Percentiles rank a stretch among this genome's conserved stretches.
Evolutionary conservation across 2,329 filamentous ascomycete species (phyloP).

Genomic region (Penicillium brevicompactum): DNA sequence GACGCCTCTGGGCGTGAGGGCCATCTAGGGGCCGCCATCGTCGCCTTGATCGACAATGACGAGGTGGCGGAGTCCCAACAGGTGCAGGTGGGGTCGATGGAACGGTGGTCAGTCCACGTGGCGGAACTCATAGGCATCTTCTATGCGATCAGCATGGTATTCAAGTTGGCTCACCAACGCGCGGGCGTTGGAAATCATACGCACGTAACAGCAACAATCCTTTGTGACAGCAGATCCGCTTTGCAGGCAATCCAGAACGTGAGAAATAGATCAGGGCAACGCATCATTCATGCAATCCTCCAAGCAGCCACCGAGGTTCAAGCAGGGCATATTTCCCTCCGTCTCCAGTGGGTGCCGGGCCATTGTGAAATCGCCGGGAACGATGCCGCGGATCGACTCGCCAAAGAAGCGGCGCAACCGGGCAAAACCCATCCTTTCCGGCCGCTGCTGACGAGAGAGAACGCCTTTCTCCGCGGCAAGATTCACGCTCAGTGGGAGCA

Average conservation of each 20-base stretch:
- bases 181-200: accelerated
- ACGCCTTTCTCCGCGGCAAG: constrained; percentile 3
- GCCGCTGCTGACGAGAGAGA: constrained; percentile 14
- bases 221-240: too few relatives aligned
- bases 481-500: constrained; percentile 1
- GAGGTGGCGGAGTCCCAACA: background rate
- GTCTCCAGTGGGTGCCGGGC: background rate
- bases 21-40: background rate
- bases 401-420: constrained; percentile 12
- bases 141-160: background rate
- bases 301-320: background rate
- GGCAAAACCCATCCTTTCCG: constrained; percentile 14
- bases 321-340: background rate
- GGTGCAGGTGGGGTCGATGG: background rate
- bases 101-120: background rate
- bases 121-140: constrained; percentile 1
- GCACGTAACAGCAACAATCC: background rate
- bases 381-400: constrained; percentile 9
- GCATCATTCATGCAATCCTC: background rate
- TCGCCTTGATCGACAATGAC: background rate
- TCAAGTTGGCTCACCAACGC: background rate
- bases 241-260: background rate
- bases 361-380: constrained; percentile 4
- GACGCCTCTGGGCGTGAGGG: background rate
- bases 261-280: background rate